Conservation (phyloP, 352 stramenopile genomes). For the Phytophthora hybrid region DNA sequence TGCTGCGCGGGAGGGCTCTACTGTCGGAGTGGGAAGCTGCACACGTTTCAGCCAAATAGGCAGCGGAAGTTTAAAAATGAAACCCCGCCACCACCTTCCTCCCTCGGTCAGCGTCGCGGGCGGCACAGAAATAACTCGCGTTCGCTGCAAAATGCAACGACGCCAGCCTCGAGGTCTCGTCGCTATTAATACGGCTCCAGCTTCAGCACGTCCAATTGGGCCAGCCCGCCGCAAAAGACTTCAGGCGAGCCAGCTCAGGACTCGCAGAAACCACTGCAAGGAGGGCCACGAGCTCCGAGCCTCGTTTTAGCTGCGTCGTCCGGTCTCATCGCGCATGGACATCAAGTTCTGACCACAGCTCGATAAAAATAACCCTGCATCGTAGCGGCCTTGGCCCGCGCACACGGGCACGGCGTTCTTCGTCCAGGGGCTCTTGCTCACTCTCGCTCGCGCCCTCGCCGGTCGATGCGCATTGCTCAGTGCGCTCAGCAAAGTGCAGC, state of each 20-base stretch:
- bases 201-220: constrained; percentile 26
- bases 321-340: constrained; percentile 16
- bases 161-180: constrained; percentile 24
- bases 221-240: constrained; percentile 22
- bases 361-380: constrained; percentile 20
- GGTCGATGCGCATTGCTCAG: not conserved
- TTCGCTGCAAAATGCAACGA: constrained; percentile 33
- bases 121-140: constrained; percentile 45
- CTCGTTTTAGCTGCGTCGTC: constrained; percentile 26
- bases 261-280: constrained; percentile 28
- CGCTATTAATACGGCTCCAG: constrained; percentile 39
- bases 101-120: constrained; percentile 1
- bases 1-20: constrained; percentile 42
- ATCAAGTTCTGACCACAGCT: constrained; percentile 8
- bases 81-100: constrained; percentile 49
- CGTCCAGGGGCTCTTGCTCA: not conserved
- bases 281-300: constrained; percentile 22
- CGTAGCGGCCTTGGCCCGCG: not conserved
- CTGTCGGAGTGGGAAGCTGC: constrained; percentile 42
- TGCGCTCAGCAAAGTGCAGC: constrained; percentile 11
- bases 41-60: constrained; percentile 54
- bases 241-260: constrained; percentile 11
- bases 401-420: not conserved
- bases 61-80: constrained; percentile 75
- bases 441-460: not conserved